These are phyloP conservation scores for Russula brevipes DNA, from an alignment of 768 basidiomycete genomes.

Conservation along the genomic window DNA sequence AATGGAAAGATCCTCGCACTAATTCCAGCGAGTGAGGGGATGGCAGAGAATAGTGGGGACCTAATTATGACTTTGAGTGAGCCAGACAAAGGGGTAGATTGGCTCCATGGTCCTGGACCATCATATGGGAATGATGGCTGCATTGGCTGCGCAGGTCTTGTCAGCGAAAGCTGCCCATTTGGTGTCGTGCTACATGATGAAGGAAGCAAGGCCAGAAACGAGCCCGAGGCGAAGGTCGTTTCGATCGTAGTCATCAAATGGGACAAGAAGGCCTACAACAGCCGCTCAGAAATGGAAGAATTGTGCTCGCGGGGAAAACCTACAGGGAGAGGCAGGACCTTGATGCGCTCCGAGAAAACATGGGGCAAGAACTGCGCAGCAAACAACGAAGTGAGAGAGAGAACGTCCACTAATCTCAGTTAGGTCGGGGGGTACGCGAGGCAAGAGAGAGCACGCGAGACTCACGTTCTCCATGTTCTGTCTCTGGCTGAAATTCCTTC, in stretches of 20 bases:
- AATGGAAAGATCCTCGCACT: constrained; percentile 27
- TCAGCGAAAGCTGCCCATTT: constrained; percentile 18
- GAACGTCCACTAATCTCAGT: constrained; percentile 23
- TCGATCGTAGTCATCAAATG: constrained; percentile 42
- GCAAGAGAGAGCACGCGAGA: background rate
- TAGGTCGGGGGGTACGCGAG: background rate
- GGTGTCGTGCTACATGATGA: constrained; percentile 30
- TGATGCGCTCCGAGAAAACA: constrained; percentile 50
- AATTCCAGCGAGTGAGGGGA: constrained; percentile 28
- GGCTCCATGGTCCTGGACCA: constrained; percentile 10
- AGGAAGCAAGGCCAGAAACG: constrained; percentile 46
- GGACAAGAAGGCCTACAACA: constrained; percentile 35
- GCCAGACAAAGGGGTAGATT: constrained; percentile 17
- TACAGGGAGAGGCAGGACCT: constrained; percentile 54
- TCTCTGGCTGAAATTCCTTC: constrained; percentile 57
- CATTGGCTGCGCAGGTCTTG: background rate
- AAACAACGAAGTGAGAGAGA: constrained; percentile 38
- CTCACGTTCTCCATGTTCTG: constrained; percentile 39
- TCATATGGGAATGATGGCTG: constrained; percentile 16
- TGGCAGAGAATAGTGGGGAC: constrained; percentile 27
- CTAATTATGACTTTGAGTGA: constrained; percentile 23
- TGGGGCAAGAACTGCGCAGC: constrained; percentile 57
- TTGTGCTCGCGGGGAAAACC: constrained; percentile 28
- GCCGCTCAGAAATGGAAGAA: background rate
- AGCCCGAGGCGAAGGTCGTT: constrained; percentile 51